phyloP scores from a whole-genome alignment of 2,329 filamentous ascomycete species.

The Talaromyces sp. region DNA sequence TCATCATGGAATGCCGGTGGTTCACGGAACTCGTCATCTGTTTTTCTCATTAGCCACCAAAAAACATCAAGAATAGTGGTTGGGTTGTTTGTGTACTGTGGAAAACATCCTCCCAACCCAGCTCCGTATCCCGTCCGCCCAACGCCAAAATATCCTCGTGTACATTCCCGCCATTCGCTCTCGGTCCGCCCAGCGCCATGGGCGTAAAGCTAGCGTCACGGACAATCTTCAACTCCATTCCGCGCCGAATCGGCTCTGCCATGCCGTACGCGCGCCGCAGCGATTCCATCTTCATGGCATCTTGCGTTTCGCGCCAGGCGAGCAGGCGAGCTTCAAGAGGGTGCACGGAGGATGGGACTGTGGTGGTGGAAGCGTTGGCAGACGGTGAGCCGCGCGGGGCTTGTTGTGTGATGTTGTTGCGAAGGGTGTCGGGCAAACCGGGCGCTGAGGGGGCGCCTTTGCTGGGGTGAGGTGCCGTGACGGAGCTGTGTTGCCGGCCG shows the following conservation, averaged over 20 bases:
- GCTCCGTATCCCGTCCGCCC: constrained; percentile 66
- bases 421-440: constrained; percentile 88
- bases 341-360: constrained; percentile 62
- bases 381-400: constrained; percentile 43
- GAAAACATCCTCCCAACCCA: constrained; percentile 93
- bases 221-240: constrained; percentile 92
- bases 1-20: constrained; percentile 77
- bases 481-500: constrained; percentile 42
- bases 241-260: constrained; percentile 83
- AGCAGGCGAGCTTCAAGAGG: constrained; percentile 87
- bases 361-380: constrained; percentile 28
- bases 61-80: no score
- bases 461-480: constrained; percentile 37
- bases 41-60: constrained; percentile 7
- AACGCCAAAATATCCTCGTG: constrained; percentile 77
- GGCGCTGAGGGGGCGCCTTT: constrained; percentile 82
- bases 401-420: constrained; percentile 69
- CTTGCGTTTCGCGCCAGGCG: constrained; percentile 86
- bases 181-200: constrained; percentile 57
- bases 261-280: constrained; percentile 85
- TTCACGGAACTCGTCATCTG: constrained; percentile 63
- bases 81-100: no score
- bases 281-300: constrained; percentile 78
- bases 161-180: constrained; percentile 51
- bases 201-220: constrained; percentile 71